phyloP scores from a whole-genome alignment of 139 green algal genomes.

The Picochlorum sp. region DNA sequence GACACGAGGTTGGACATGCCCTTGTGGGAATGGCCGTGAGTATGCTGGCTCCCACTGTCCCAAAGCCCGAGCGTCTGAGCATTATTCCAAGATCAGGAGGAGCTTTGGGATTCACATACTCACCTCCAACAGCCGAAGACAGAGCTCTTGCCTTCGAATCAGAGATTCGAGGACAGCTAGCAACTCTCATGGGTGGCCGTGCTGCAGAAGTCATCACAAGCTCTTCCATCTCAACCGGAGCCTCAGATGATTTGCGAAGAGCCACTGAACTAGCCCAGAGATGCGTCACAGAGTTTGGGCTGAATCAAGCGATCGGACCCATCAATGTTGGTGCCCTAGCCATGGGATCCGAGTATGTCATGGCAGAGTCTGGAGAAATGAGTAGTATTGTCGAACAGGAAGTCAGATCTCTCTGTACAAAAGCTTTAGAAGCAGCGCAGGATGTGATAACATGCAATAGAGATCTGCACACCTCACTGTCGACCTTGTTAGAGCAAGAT shows the following conservation, averaged over 20 bases:
- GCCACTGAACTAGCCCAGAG: conserved; percentile 77
- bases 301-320: conserved; percentile 62
- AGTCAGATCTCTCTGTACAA: conserved; percentile 55
- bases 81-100: conserved; percentile 81
- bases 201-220: conserved; percentile 79
- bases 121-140: conserved; percentile 61
- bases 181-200: conserved; percentile 79
- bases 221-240: conserved; percentile 44
- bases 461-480: conserved; percentile 38
- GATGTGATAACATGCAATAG: conserved; percentile 52
- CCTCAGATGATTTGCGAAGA: conserved; percentile 79
- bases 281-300: conserved; percentile 62
- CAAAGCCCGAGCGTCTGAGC: conserved; percentile 56
- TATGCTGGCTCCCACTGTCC: conserved; percentile 45
- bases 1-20: conserved; percentile 85
- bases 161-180: conserved; percentile 79
- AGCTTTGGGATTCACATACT: conserved; percentile 79
- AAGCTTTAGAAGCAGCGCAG: conserved; percentile 54
- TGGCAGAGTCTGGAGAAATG: conserved; percentile 44
- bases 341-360: conserved; percentile 10
- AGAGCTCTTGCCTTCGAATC: conserved; percentile 78
- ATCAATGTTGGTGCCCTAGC: conserved; percentile 49
- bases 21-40: conserved; percentile 70
- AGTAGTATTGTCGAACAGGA: conserved; percentile 48
- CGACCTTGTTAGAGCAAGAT: conserved; percentile 28